Evolutionary conservation across 2,329 filamentous ascomycete species (phyloP).

Genomic region (Incumbomyces delicatus): DNA sequence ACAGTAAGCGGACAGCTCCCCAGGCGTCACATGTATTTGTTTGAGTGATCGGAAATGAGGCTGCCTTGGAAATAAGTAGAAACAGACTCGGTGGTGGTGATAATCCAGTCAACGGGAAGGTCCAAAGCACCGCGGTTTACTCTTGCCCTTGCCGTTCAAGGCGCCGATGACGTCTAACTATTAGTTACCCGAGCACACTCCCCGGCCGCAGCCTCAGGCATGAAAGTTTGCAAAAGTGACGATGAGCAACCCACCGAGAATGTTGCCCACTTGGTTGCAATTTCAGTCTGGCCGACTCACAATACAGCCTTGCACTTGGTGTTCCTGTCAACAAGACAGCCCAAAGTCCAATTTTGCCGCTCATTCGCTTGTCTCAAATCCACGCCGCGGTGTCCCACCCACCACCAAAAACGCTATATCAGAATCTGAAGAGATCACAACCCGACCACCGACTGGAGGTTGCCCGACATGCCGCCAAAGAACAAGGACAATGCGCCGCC

Average conservation of each 20-base stretch:
- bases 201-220: background rate
- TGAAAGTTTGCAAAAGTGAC: too few relatives aligned
- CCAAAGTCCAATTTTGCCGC: too few relatives aligned
- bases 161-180: slow-evolving; percentile 4
- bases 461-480: slow-evolving; percentile 36
- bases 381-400: background rate
- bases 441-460: too few relatives aligned
- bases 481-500: slow-evolving; percentile 32
- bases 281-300: background rate
- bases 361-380: background rate
- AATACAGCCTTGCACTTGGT: background rate
- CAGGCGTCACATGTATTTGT: too few relatives aligned
- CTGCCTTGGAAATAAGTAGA: too few relatives aligned
- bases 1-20: too few relatives aligned
- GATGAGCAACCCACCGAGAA: background rate
- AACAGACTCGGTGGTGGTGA: too few relatives aligned
- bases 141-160: background rate
- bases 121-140: too few relatives aligned
- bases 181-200: too few relatives aligned
- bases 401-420: background rate
- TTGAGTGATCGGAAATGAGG: too few relatives aligned
- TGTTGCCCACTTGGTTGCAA: too few relatives aligned
- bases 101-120: too few relatives aligned
- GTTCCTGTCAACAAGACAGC: background rate
- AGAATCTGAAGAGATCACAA: background rate